Percentiles rank a stretch among this genome's conserved stretches.
Evolutionary conservation across 2,329 filamentous ascomycete species (phyloP).

Genomic region (Dothideomycetes sp.): DNA sequence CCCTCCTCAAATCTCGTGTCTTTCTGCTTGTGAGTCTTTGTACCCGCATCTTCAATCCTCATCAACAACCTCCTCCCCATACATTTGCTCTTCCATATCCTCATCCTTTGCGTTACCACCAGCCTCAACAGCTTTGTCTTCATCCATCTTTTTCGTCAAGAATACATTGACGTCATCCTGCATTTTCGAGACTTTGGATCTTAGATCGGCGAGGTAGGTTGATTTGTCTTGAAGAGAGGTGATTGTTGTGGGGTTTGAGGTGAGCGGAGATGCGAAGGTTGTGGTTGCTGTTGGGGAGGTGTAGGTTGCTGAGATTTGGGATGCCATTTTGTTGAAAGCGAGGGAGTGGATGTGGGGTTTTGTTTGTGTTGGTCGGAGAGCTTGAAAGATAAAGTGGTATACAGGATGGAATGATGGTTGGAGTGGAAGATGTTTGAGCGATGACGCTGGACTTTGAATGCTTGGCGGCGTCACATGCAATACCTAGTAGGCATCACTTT

Average conservation of each 20-base stretch:
- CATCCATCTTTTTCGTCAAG: slow-evolving; percentile 64
- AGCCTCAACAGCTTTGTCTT: slow-evolving; percentile 48
- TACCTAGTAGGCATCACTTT: too few species aligned
- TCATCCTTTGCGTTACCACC: slow-evolving; percentile 24
- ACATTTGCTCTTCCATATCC: slow-evolving; percentile 56
- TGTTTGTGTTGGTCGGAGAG: too few species aligned
- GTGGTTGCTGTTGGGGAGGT: slow-evolving; percentile 19
- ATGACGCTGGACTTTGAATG: too few species aligned
- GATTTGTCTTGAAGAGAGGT: slow-evolving; percentile 43
- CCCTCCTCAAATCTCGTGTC: too few species aligned
- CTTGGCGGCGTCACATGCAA: too few species aligned
- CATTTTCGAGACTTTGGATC: slow-evolving; percentile 46
- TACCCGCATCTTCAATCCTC: too few species aligned
- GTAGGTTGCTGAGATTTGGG: slow-evolving; percentile 21
- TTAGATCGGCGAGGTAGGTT: slow-evolving; percentile 51
- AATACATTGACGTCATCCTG: slow-evolving; percentile 62
- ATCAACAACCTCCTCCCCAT: slow-evolving; percentile 70
- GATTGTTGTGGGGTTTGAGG: slow-evolving; percentile 15
- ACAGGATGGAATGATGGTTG: too few species aligned
- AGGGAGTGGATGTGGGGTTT: too few species aligned
- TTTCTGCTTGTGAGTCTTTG: too few species aligned
- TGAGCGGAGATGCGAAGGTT: slow-evolving; percentile 19
- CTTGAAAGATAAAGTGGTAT: too few species aligned
- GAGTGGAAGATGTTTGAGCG: too few species aligned
- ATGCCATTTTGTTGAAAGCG: slow-evolving; percentile 1